Evolutionary conservation across 106 monocot genomes (phyloP).

Genomic region (Apostasia ramifera): DNA sequence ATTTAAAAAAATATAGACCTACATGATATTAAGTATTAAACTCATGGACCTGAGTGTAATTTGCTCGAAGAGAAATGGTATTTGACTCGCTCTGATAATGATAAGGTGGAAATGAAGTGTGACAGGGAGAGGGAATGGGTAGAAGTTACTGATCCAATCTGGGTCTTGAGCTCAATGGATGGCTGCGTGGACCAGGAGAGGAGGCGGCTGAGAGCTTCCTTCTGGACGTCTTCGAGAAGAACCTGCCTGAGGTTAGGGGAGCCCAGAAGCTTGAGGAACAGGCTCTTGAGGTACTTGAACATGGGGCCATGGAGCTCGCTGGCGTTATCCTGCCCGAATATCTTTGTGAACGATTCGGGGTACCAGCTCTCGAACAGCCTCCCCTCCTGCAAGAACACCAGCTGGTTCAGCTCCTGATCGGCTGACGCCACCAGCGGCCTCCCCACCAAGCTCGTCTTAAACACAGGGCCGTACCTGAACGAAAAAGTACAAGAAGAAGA

Average conservation of each 20-base stretch:
- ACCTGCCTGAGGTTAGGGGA: constrained; percentile 25
- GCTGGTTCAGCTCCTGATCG: constrained; percentile 32
- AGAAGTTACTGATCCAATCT: background rate
- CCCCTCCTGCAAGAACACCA: constrained; percentile 42
- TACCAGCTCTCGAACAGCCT: constrained; percentile 49
- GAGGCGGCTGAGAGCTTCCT: constrained; percentile 15
- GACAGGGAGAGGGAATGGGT: background rate
- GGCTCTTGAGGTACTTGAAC: constrained; percentile 44
- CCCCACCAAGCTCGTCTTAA: constrained; percentile 50
- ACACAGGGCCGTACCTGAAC: constrained; percentile 30
- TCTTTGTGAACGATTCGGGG: constrained; percentile 43
- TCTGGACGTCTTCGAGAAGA: constrained; percentile 28
- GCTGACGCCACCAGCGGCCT: constrained; percentile 32
- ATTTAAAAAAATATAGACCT: no score
- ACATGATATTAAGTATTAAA: no score
- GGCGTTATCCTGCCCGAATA: constrained; percentile 43
- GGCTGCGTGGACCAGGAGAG: constrained; percentile 26
- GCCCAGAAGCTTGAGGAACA: constrained; percentile 39
- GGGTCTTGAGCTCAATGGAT: constrained; percentile 30
- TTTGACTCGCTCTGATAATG: no score
- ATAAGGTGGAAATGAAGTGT: no score
- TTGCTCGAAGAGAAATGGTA: no score
- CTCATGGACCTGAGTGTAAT: no score
- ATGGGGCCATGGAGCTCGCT: constrained; percentile 37
- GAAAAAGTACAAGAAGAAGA: background rate